A percentile compares a stretch with the other conserved stretches of the same genome.
Evolutionary conservation across 2,329 filamentous ascomycete genomes (phyloP).

Genomic region (Clonostachys rosea): DNA sequence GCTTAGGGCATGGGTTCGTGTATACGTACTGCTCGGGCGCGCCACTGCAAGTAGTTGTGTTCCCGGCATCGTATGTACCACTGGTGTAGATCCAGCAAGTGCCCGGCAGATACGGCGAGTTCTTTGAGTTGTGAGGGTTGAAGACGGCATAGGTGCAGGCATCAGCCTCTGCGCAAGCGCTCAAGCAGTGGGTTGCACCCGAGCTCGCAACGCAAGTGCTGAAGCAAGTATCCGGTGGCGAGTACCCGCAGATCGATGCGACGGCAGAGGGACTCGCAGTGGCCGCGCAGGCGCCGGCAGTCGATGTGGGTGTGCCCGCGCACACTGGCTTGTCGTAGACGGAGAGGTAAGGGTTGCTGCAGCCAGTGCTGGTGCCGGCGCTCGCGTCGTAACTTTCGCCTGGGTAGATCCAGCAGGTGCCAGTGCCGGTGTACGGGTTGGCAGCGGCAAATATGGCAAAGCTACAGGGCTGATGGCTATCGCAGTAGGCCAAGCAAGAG

Average conservation of each 20-base stretch:
- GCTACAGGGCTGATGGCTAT: slow-evolving; percentile 17
- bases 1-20: slow-evolving; percentile 19
- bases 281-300: slow-evolving; percentile 14
- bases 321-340: slow-evolving; percentile 16
- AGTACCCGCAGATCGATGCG: slow-evolving; percentile 21
- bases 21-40: slow-evolving; percentile 19
- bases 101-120: slow-evolving; percentile 13
- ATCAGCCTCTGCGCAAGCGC: slow-evolving; percentile 14
- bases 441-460: slow-evolving; percentile 19
- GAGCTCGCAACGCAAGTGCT: slow-evolving; percentile 11
- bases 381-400: slow-evolving; percentile 14
- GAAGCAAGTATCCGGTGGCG: slow-evolving; percentile 15
- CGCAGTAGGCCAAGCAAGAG: slow-evolving; percentile 20
- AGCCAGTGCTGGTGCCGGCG: slow-evolving; percentile 9
- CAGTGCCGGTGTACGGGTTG: slow-evolving; percentile 16
- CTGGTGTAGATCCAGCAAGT: slow-evolving; percentile 21
- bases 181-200: slow-evolving; percentile 14
- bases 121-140: slow-evolving; percentile 8
- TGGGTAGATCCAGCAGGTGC: slow-evolving; percentile 21
- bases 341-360: slow-evolving; percentile 6
- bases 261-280: slow-evolving; percentile 18
- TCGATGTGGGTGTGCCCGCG: slow-evolving; percentile 7
- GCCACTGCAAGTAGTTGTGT: slow-evolving; percentile 11
- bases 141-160: slow-evolving; percentile 18
- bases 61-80: slow-evolving; percentile 13